phyloP scores from a whole-genome alignment of 2,329 filamentous ascomycete species.

The Aspergillus puulaauensis region DNA sequence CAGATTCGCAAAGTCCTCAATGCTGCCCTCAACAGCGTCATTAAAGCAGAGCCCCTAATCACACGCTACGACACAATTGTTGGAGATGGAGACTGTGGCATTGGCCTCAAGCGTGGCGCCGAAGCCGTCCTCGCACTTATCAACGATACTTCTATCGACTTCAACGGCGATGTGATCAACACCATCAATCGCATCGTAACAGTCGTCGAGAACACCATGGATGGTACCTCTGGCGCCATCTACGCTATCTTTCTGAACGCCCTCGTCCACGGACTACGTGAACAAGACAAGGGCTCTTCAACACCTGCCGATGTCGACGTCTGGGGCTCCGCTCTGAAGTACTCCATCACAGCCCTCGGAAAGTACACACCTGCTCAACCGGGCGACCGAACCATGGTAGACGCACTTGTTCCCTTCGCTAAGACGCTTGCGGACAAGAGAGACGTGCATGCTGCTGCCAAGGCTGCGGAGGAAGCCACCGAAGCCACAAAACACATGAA shows the following conservation, averaged over 20 bases:
- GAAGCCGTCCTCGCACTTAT: constrained; percentile 57
- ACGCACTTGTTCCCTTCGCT: constrained; percentile 87
- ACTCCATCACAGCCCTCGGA: constrained; percentile 68
- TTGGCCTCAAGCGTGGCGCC: constrained; percentile 82
- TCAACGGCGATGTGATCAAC: constrained; percentile 58
- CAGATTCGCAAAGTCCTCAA: constrained; percentile 55
- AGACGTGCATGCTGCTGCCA: constrained; percentile 70
- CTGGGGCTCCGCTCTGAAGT: constrained; percentile 68
- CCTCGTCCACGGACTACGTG: constrained; percentile 66
- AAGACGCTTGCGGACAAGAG: constrained; percentile 65
- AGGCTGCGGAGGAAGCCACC: constrained; percentile 72
- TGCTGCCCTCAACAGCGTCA: constrained; percentile 58
- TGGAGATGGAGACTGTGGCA: constrained; percentile 87
- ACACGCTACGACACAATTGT: constrained; percentile 76
- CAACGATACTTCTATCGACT: constrained; percentile 35
- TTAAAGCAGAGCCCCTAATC: constrained; percentile 63
- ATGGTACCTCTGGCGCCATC: constrained; percentile 73
- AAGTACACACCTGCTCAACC: constrained; percentile 87
- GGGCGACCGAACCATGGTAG: constrained; percentile 86
- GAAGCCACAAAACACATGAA: constrained; percentile 89
- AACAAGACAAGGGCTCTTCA: constrained; percentile 49
- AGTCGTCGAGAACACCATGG: constrained; percentile 69
- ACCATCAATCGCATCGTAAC: constrained; percentile 62
- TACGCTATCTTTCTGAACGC: constrained; percentile 90
- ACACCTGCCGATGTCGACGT: constrained; percentile 49